These are phyloP conservation scores for Lepidium africanum DNA, from an alignment of 345 rosid genomes.

Conservation along the genomic window DNA sequence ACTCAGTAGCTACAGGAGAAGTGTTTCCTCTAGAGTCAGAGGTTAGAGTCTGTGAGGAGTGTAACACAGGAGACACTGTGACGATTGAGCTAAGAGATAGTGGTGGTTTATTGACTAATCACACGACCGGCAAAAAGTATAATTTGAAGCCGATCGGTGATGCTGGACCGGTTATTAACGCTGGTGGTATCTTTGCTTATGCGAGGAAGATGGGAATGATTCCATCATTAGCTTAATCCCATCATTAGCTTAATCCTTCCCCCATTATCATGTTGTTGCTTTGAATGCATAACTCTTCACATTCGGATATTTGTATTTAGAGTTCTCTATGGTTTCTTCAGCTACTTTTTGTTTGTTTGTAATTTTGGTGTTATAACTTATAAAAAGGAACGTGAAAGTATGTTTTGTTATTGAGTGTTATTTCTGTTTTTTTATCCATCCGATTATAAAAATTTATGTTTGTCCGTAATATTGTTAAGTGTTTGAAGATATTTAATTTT, in stretches of 20 bases:
- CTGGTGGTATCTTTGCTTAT: constrained; percentile 77
- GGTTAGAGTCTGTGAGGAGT: constrained; percentile 71
- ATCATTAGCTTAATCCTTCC: constrained; percentile 12
- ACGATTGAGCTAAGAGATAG: constrained; percentile 57
- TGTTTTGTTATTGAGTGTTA: too few species aligned
- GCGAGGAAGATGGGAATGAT: constrained; percentile 77
- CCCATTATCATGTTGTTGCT: neutral
- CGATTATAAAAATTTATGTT: too few species aligned
- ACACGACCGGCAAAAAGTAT: constrained; percentile 67
- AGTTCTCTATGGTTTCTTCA: too few species aligned
- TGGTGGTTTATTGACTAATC: constrained; percentile 60
- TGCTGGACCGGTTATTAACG: constrained; percentile 74
- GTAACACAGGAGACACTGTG: constrained; percentile 68
- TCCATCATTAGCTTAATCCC: constrained; percentile 34
- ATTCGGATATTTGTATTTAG: too few species aligned
- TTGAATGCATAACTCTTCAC: neutral
- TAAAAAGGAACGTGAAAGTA: too few species aligned
- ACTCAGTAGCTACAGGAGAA: constrained; percentile 85
- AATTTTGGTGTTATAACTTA: too few species aligned
- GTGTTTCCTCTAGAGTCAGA: constrained; percentile 74
- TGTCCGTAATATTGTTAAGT: too few species aligned
- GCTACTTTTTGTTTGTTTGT: too few species aligned
- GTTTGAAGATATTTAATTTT: too few species aligned
- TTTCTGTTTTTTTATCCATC: too few species aligned
- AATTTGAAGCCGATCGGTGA: constrained; percentile 75